Percentiles rank a stretch among this genome's conserved stretches.
phyloP scores from a whole-genome alignment of 306 rosid species.

The Fagus sylvatica region DNA sequence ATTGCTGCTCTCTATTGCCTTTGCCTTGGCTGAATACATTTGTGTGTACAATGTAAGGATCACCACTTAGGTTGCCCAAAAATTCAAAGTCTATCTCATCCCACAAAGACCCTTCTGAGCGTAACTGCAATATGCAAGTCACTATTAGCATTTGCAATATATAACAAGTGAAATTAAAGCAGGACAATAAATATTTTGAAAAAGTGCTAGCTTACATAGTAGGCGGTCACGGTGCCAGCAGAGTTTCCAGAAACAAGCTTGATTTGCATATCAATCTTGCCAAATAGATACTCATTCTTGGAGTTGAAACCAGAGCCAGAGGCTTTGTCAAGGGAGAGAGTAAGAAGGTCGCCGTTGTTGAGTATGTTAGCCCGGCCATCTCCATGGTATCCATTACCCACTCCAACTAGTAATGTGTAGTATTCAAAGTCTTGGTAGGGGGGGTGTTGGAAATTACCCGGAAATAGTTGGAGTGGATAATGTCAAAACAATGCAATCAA shows the following conservation, averaged over 20 bases:
- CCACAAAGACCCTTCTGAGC: slow-evolving; percentile 37
- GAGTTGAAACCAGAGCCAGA: slow-evolving; percentile 82
- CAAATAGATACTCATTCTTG: slow-evolving; percentile 47
- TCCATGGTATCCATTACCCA: too few species aligned
- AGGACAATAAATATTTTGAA: background rate
- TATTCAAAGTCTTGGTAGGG: too few species aligned
- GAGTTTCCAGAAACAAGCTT: slow-evolving; percentile 67
- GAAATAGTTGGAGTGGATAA: too few species aligned
- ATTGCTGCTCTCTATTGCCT: slow-evolving; percentile 70
- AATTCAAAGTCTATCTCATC: slow-evolving; percentile 78
- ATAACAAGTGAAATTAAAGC: background rate
- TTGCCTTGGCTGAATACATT: slow-evolving; percentile 63
- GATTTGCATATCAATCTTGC: slow-evolving; percentile 67
- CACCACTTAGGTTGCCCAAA: slow-evolving; percentile 65
- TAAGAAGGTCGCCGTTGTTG: slow-evolving; percentile 41
- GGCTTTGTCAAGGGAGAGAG: slow-evolving; percentile 61
- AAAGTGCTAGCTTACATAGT: slow-evolving; percentile 55
- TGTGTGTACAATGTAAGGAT: slow-evolving; percentile 70
- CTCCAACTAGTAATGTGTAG: too few species aligned
- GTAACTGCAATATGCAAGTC: slow-evolving; percentile 24
- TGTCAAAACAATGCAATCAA: too few species aligned
- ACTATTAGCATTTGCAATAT: background rate
- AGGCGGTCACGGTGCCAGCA: slow-evolving; percentile 76
- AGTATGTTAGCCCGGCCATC: slow-evolving; percentile 56
- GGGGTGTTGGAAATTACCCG: too few species aligned